Conservation (phyloP, 345 rosid species). For the Salix suchowensis region DNA sequence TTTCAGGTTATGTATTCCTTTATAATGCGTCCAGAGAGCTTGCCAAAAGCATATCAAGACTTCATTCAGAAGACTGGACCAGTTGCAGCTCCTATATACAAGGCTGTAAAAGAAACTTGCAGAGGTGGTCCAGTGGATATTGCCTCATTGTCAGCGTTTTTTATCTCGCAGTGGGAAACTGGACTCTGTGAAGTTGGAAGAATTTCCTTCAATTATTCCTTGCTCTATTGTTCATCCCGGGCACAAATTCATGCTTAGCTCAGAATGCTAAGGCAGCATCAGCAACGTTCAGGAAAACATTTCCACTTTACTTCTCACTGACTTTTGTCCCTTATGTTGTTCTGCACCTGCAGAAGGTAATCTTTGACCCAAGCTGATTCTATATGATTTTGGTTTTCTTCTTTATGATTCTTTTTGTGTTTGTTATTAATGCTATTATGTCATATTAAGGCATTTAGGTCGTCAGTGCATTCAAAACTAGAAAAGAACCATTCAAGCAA, state of each 20-base stretch:
- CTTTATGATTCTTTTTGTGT: not conserved
- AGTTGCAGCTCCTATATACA: constrained; percentile 78
- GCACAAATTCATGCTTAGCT: constrained; percentile 63
- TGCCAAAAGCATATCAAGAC: constrained; percentile 90
- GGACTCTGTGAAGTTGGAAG: constrained; percentile 54
- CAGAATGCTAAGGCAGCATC: constrained; percentile 87
- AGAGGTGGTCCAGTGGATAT: constrained; percentile 82
- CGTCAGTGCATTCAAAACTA: not conserved
- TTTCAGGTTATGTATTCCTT: constrained; percentile 40
- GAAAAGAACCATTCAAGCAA: not conserved
- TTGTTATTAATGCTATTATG: not conserved
- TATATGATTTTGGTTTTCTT: not conserved
- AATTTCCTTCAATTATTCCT: constrained; percentile 79
- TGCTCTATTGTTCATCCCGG: constrained; percentile 94
- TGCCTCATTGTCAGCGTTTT: constrained; percentile 63
- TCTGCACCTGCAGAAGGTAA: constrained; percentile 85
- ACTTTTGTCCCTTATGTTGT: constrained; percentile 97
- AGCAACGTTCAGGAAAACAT: constrained; percentile 91
- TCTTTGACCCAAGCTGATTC: constrained; percentile 13
- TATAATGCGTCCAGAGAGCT: constrained; percentile 63
- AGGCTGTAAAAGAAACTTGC: constrained; percentile 87
- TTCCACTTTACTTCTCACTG: constrained; percentile 93
- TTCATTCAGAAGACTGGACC: constrained; percentile 99
- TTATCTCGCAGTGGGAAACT: constrained; percentile 47
- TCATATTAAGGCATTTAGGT: not conserved